phyloP scores from a whole-genome alignment of 306 rosid species.

The Urtica urens region DNA sequence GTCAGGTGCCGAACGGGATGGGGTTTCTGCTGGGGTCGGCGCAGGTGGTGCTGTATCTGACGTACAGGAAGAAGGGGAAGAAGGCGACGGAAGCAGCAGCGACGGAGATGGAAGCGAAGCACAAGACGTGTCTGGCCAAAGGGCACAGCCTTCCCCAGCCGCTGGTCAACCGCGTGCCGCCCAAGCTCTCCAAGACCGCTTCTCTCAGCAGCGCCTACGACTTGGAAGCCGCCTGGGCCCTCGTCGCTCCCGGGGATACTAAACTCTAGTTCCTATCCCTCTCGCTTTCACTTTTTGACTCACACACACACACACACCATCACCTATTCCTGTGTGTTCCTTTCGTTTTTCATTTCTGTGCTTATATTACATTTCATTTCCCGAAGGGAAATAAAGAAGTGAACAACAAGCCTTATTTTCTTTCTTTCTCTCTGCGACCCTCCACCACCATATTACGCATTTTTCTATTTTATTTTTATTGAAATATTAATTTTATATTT shows the following conservation, averaged over 20 bases:
- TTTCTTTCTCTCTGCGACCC: too few relatives aligned
- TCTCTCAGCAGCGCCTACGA: constrained; percentile 26
- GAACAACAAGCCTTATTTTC: too few relatives aligned
- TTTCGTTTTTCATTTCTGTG: too few relatives aligned
- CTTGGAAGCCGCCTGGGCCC: constrained; percentile 3
- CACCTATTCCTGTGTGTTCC: too few relatives aligned
- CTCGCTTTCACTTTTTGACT: too few relatives aligned
- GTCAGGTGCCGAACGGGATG: constrained; percentile 35
- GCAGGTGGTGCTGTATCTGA: constrained; percentile 24
- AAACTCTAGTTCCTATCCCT: background rate
- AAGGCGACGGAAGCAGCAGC: constrained; percentile 10
- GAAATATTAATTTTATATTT: too few relatives aligned
- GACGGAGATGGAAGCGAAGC: background rate
- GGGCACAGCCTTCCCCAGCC: constrained; percentile 41
- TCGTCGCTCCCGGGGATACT: background rate
- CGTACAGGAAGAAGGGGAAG: constrained; percentile 25
- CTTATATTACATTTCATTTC: too few relatives aligned
- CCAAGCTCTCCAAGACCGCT: constrained; percentile 22
- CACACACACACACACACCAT: too few relatives aligned
- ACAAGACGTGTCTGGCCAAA: constrained; percentile 11
- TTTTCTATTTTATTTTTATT: too few relatives aligned
- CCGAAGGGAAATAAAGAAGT: too few relatives aligned
- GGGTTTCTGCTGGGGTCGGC: constrained; percentile 31
- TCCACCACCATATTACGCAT: too few relatives aligned
- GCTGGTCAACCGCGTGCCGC: constrained; percentile 1